Base-by-base conservation (phyloP, 768 basidiomycete genomes). In the Solioccasus polychromus region DNA sequence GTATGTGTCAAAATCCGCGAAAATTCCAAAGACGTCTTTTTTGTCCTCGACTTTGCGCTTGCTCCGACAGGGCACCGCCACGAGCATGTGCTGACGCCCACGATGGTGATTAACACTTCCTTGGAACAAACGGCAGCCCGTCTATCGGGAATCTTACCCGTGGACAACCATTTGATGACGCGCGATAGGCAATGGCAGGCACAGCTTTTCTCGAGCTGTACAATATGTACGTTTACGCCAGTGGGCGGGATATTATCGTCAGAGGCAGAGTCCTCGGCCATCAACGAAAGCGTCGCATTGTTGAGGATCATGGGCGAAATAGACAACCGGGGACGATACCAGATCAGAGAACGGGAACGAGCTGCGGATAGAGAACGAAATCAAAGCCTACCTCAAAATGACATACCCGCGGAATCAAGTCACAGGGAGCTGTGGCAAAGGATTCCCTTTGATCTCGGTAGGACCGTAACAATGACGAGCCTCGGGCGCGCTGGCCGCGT, bases 11-110 rank as follows among this genome's bases (percentile, higher is more conserved):
- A 64, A 40, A 29, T 71, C 20, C 54, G 50, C 17, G 59, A 57
- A 20, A 49, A 47, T 9, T 35, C 46, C 20, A 49, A 50, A 11
- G 62, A 68, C 32, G 55, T 81, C 34, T 85, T 79, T 57, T 64
- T 78, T 15, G 67, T 82, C 20, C 83, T 86, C 54, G 83, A 86
- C 58, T 79, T 83, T 12, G 76, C 77, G 51, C 71, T 76, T 8
- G 69, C 75, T 4, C 68, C 25, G 4, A 19, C 72, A 0, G 67
- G 64, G 31, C 70, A 79, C 50, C 71, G 76, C 0, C 36, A 30
- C 10, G 8, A 18, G 4, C 30, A 15, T 2, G 32, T 28, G 6
- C 46, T 68, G 28, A 76, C 76, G 11, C 74, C 78, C 17, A 75
- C 75, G 1, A 74, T 84, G 50, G 73, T 77, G 30, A 60, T 84